Percentiles rank a stretch among this genome's conserved stretches.
These are phyloP conservation scores for Fonsecaea erecta DNA, from an alignment of 2,329 filamentous ascomycete species.

Conservation along the genomic window DNA sequence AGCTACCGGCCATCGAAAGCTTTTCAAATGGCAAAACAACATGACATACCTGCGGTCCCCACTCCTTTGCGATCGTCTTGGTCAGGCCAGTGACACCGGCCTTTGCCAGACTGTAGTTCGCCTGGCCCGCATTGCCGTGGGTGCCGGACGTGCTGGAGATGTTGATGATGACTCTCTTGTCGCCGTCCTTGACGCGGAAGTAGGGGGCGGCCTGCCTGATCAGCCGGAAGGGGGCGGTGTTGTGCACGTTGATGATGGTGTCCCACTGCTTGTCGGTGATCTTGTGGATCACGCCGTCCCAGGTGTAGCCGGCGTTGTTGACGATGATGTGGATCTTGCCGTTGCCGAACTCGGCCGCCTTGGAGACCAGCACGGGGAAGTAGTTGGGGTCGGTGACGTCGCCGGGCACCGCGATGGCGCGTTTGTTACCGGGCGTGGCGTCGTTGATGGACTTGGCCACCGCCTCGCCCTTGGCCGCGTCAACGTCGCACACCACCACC, in stretches of 20 bases:
- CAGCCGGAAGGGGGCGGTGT: constrained; percentile 83
- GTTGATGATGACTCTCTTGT: constrained; percentile 78
- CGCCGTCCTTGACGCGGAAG: constrained; percentile 84
- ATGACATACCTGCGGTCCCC: constrained; percentile 59
- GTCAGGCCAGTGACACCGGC: constrained; percentile 81
- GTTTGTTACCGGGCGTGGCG: constrained; percentile 53
- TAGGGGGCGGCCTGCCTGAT: constrained; percentile 79
- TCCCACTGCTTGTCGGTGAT: constrained; percentile 55
- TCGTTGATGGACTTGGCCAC: constrained; percentile 73
- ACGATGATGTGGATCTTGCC: constrained; percentile 92
- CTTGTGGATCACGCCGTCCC: constrained; percentile 92
- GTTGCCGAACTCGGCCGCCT: constrained; percentile 76
- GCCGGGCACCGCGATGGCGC: constrained; percentile 74
- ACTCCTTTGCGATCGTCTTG: constrained; percentile 90
- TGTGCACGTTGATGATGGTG: constrained; percentile 81
- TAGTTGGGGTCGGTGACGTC: constrained; percentile 76
- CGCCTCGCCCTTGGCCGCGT: constrained; percentile 70
- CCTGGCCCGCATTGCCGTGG: constrained; percentile 87
- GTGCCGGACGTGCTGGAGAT: constrained; percentile 81
- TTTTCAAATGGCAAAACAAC: background rate
- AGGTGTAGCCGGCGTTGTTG: constrained; percentile 91
- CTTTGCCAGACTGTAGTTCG: constrained; percentile 86
- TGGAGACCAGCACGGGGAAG: constrained; percentile 71
- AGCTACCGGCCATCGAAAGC: too few species aligned
- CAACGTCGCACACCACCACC: constrained; percentile 83